Percentiles rank a stretch among this genome's conserved stretches.
These are phyloP conservation scores for Cyclanthera cordifolia DNA, from an alignment of 306 rosid species.

Conservation along the genomic window DNA sequence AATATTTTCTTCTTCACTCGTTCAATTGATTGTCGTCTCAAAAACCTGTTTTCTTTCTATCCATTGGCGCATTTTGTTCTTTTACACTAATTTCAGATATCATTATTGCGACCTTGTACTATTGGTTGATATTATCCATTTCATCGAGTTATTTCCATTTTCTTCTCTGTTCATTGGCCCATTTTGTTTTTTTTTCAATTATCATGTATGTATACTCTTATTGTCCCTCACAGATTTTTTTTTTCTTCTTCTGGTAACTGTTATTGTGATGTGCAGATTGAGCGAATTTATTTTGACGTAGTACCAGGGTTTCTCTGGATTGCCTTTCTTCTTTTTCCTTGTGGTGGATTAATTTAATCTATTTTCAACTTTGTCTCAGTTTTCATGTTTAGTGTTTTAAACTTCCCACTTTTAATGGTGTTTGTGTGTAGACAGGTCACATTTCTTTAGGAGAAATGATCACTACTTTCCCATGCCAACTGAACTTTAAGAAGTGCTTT, in stretches of 20 bases:
- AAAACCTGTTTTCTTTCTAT: background rate
- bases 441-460: slow-evolving; percentile 21
- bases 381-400: slow-evolving; percentile 2
- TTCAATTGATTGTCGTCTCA: background rate
- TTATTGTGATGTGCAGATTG: background rate
- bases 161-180: no score
- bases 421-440: background rate
- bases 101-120: background rate
- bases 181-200: background rate
- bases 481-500: slow-evolving; percentile 24
- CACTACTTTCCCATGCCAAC: slow-evolving; percentile 13
- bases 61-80: background rate
- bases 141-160: background rate
- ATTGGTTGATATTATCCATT: background rate
- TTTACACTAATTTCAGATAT: background rate
- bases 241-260: background rate
- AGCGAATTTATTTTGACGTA: background rate
- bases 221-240: background rate
- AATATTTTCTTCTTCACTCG: background rate
- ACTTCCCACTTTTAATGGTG: background rate
- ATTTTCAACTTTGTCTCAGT: background rate
- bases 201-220: background rate
- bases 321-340: background rate
- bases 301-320: background rate
- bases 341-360: background rate